Evolutionary conservation across 2,329 filamentous ascomycete genomes (phyloP).

Genomic region (Botrytis tulipae): DNA sequence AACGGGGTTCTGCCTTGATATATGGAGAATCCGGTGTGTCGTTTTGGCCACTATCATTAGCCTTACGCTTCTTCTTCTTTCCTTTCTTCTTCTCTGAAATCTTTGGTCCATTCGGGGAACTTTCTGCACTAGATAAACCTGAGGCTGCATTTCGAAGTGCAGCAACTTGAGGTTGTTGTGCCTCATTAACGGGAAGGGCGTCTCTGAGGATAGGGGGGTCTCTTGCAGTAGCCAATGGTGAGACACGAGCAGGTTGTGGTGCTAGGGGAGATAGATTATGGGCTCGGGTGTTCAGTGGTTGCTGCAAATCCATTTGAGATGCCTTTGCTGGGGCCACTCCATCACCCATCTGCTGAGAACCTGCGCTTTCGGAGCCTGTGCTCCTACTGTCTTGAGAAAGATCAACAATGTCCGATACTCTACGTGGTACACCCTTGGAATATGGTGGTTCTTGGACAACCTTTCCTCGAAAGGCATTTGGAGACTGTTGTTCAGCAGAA

Average conservation of each 20-base stretch:
- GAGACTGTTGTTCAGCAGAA: slow-evolving; percentile 13
- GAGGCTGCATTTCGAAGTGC: slow-evolving; percentile 51
- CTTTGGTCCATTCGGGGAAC: slow-evolving; percentile 51
- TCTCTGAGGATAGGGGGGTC: slow-evolving; percentile 36
- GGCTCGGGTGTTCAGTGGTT: slow-evolving; percentile 51
- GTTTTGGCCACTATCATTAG: slow-evolving; percentile 41
- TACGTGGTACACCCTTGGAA: slow-evolving; percentile 2
- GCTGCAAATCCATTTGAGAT: slow-evolving; percentile 42
- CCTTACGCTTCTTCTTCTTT: slow-evolving; percentile 53
- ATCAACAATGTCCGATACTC: slow-evolving; percentile 21
- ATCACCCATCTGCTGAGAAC: slow-evolving; percentile 39
- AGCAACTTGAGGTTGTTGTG: slow-evolving; percentile 53
- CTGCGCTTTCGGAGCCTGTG: slow-evolving; percentile 10
- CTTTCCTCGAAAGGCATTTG: slow-evolving; percentile 10
- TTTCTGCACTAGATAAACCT: slow-evolving; percentile 56
- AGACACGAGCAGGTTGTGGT: slow-evolving; percentile 70
- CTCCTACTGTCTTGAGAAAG: slow-evolving; percentile 17
- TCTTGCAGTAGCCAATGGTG: slow-evolving; percentile 53
- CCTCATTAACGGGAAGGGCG: slow-evolving; percentile 31
- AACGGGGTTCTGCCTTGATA: slow-evolving; percentile 65
- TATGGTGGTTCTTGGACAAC: slow-evolving; percentile 1
- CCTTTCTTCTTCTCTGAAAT: slow-evolving; percentile 52
- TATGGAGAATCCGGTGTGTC: slow-evolving; percentile 50
- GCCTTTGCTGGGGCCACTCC: slow-evolving; percentile 39
- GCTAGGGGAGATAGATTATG: slow-evolving; percentile 73